A percentile compares a stretch with the other conserved stretches of the same genome.
Conservation (phyloP, 2,329 filamentous ascomycete genomes). For the Scorias spongiosa region DNA sequence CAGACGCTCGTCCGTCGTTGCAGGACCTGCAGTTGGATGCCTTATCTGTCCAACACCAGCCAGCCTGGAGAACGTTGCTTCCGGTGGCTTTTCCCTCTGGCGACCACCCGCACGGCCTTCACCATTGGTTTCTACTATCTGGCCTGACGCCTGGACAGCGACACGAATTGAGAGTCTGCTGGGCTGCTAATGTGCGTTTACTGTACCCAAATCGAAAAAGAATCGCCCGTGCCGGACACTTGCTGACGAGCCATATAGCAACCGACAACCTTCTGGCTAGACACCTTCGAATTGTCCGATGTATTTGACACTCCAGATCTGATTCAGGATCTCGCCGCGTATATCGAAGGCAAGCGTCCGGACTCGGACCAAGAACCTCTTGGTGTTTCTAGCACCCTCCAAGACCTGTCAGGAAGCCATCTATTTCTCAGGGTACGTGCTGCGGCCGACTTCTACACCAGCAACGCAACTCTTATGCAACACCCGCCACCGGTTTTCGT, state of each 20-base stretch:
- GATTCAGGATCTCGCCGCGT: constrained; percentile 16
- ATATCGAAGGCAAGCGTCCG: constrained; percentile 10
- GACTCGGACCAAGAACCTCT: not conserved
- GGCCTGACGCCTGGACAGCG: constrained; percentile 53
- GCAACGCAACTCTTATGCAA: constrained; percentile 59
- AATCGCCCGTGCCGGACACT: not conserved
- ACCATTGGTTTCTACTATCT: constrained; percentile 68
- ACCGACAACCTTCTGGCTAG: constrained; percentile 65
- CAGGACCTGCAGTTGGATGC: constrained; percentile 46
- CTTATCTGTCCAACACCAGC: constrained; percentile 41
- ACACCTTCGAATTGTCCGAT: constrained; percentile 44
- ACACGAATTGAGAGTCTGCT: constrained; percentile 88
- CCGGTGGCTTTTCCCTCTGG: constrained; percentile 51
- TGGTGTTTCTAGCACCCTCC: not conserved
- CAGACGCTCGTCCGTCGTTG: constrained; percentile 40
- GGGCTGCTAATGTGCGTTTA: constrained; percentile 69
- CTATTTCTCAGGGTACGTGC: constrained; percentile 62
- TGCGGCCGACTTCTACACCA: constrained; percentile 72
- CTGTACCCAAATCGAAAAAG: not conserved
- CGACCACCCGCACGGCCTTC: constrained; percentile 37
- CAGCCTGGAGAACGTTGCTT: constrained; percentile 47
- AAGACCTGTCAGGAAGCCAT: constrained; percentile 4
- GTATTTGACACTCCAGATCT: constrained; percentile 34
- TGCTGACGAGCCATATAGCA: constrained; percentile 40
- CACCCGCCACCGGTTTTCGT: constrained; percentile 57